phyloP scores from a whole-genome alignment of 1,139 yeast species.

The Diutina catenulata region DNA sequence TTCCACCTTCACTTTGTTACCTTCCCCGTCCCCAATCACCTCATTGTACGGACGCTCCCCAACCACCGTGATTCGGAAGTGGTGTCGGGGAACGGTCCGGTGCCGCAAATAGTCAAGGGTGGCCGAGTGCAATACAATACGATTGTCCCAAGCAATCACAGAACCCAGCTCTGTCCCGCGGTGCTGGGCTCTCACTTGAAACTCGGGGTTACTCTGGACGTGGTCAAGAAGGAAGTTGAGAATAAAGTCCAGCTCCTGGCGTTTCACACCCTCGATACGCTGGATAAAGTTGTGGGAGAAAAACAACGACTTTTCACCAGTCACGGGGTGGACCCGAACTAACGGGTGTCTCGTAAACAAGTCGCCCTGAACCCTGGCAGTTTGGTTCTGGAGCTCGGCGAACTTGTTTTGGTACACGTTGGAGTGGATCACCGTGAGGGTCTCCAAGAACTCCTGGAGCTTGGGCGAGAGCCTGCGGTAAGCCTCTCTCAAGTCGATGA shows the following conservation, averaged over 20 bases:
- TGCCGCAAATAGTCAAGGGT: slow-evolving; percentile 2
- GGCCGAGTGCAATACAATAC: slow-evolving; percentile 3
- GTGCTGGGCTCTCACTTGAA: slow-evolving; percentile 4
- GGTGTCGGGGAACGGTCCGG: background rate
- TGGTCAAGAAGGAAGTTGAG: slow-evolving; percentile 4
- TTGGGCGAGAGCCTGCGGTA: slow-evolving; percentile 2
- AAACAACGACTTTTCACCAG: slow-evolving; percentile 2
- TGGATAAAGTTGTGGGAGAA: background rate
- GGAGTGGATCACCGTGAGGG: slow-evolving; percentile 1
- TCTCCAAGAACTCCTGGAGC: slow-evolving; percentile 1
- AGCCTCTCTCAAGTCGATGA: slow-evolving; percentile 3
- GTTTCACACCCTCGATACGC: background rate
- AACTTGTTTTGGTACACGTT: slow-evolving; percentile 1
- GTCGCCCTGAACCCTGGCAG: background rate
- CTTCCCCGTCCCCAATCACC: slow-evolving; percentile 2
- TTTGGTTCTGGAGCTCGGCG: slow-evolving; percentile 3
- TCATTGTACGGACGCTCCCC: slow-evolving; percentile 5
- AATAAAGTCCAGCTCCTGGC: slow-evolving; percentile 1
- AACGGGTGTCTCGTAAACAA: slow-evolving; percentile 3
- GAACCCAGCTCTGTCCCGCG: background rate
- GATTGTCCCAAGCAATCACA: slow-evolving; percentile 5
- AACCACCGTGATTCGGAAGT: slow-evolving; percentile 1
- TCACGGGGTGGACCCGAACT: slow-evolving; percentile 5
- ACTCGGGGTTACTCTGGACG: background rate
- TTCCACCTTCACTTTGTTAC: slow-evolving; percentile 1